Base-by-base conservation (phyloP, 371 early-diverging fungal species). In the Actinomucor elegans region DNA sequence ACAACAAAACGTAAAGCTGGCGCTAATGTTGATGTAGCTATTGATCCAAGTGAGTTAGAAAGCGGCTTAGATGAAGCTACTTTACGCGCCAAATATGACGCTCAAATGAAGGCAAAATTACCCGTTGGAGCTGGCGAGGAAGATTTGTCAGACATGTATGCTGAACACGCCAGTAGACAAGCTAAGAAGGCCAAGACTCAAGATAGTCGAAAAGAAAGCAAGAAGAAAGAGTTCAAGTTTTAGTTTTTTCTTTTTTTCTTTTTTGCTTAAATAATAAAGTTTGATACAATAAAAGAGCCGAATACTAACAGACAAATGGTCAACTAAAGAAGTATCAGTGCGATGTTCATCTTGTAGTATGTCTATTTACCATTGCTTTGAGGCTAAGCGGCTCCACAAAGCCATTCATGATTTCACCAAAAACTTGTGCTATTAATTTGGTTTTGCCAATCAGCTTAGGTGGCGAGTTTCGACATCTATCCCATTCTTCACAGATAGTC, bases 91-190 rank as follows among this genome's bases (percentile, higher is more conserved):
- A 86, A 84, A 57, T 90, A 88, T 56, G 90, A 92, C 40, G 86
- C 82, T 23, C 81, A 83, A 64, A 70, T 71, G 59, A 71, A 72
- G 54, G 76, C 78, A 15, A 66, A 79, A 32, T 46, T 73, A 32
- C 71, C 77, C 2, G 62, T 64, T 12, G 61, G 48, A 10, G 70
- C 47, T 2, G 57, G 44, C 14, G 70, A 71, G 12, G 93, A 93
- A 57, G 93, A 94, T 55, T 70, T 93, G 18, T 84, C 87, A 1
- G 95, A 94, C 56, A 82, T 93, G 87, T 92, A 89, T 11, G 90
- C 91, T n/a, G 92, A 93, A 55, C 89, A 91, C 66, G 91, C 86
- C 6, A 69, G 58, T 28, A 71, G 83, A 59, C 87, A 86, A 59
- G 75, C 81, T 1, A 83, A 82, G 51, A 91, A 90, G 72, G 67